phyloP scores from a whole-genome alignment of 768 basidiomycete species.

The Panus rudis region DNA sequence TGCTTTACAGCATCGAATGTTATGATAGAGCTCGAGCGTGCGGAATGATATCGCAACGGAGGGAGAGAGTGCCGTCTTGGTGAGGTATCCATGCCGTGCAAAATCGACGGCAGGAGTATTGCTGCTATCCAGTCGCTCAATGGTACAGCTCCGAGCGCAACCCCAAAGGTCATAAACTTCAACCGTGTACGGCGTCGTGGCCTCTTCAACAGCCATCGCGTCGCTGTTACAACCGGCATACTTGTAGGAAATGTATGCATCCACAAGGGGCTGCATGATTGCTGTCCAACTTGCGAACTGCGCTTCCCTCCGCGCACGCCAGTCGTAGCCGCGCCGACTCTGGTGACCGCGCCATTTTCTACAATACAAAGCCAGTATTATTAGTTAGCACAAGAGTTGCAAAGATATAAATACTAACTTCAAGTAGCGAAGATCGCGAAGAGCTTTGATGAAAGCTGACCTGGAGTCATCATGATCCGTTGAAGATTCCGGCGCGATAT shows the following conservation, averaged over 20 bases:
- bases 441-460: too few relatives aligned
- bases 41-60: constrained; percentile 4
- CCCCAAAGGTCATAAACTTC: neutral
- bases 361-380: too few relatives aligned
- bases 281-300: neutral
- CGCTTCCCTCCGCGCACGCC: neutral
- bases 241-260: neutral
- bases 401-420: too few relatives aligned
- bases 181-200: constrained; percentile 5
- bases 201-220: too few relatives aligned
- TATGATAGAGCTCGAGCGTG: constrained; percentile 7
- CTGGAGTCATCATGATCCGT: too few relatives aligned
- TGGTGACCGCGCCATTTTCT: too few relatives aligned
- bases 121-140: constrained; percentile 2
- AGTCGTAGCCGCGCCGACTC: too few relatives aligned
- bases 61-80: constrained; percentile 7
- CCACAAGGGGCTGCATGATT: constrained; percentile 1
- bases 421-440: too few relatives aligned
- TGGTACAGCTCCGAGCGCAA: neutral
- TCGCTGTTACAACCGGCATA: neutral
- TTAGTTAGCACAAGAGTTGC: too few relatives aligned
- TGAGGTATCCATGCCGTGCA: constrained; percentile 5
- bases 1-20: constrained; percentile 3
- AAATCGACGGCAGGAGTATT: constrained; percentile 8
- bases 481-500: too few relatives aligned